Evolutionary conservation across 192 early-diverging fungal genomes (phyloP).

Genomic region (Coemansia sp.): DNA sequence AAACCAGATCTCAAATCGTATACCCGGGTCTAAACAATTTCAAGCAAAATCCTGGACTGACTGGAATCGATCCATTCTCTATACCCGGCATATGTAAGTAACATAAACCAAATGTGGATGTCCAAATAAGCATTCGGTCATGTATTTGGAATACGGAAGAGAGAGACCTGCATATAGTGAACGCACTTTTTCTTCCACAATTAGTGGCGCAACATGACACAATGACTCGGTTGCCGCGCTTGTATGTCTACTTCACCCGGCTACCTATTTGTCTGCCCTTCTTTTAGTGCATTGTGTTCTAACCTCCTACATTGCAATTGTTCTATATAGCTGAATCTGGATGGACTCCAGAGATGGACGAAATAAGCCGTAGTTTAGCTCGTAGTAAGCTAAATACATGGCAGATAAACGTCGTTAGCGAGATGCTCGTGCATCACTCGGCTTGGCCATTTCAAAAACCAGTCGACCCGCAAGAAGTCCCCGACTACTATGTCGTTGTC

Average conservation of each 20-base stretch:
- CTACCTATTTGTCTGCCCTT: neutral
- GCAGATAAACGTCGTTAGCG: conserved; percentile 72
- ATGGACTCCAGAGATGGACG: conserved; percentile 90
- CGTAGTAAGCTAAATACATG: conserved; percentile 57
- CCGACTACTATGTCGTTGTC: conserved; percentile 95
- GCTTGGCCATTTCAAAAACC: conserved; percentile 96
- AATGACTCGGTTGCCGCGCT: neutral
- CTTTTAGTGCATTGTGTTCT: neutral
- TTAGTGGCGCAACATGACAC: neutral
- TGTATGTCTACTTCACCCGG: neutral
- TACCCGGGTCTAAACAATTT: conserved; percentile 78
- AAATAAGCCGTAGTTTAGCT: conserved; percentile 39
- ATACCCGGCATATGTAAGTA: conserved; percentile 82
- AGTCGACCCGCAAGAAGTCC: conserved; percentile 83
- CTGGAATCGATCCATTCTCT: conserved; percentile 70
- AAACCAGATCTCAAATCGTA: conserved; percentile 72
- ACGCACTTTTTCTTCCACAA: neutral
- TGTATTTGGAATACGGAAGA: neutral
- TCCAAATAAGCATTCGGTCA: neutral
- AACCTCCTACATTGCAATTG: neutral
- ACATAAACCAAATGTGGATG: neutral
- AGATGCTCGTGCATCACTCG: conserved; percentile 72
- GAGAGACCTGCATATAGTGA: neutral
- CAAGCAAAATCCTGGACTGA: conserved; percentile 54
- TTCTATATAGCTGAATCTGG: conserved; percentile 71